Conservation (phyloP, 805 yeast genomes). For the Wickerhamomyces xylosicus region DNA sequence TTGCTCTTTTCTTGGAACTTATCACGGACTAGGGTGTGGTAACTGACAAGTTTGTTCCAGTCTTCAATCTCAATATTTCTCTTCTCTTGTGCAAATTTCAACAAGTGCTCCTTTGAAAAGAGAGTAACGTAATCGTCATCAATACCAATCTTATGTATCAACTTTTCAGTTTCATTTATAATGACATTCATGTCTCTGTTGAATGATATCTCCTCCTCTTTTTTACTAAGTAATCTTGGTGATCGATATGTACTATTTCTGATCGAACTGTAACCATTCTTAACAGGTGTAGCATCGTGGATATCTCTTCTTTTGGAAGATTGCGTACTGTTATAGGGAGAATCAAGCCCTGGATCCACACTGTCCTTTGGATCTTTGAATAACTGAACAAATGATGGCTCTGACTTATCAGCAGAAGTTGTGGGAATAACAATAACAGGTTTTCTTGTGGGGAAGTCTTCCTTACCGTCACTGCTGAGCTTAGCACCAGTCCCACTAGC, state of each 20-base stretch:
- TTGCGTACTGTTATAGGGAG: too few relatives aligned
- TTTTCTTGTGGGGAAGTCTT: too few relatives aligned
- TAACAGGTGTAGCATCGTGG: not conserved
- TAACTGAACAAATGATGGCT: not conserved
- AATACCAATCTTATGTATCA: slow-evolving; percentile 2
- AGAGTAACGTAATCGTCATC: not conserved
- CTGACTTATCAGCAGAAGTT: not conserved
- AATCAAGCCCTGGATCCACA: not conserved
- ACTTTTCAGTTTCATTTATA: slow-evolving; percentile 3
- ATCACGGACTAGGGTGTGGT: slow-evolving; percentile 1
- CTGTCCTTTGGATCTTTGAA: not conserved
- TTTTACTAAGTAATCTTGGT: slow-evolving; percentile 7
- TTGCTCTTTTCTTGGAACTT: slow-evolving; percentile 3
- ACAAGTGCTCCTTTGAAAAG: slow-evolving; percentile 1
- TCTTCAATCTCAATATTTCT: not conserved
- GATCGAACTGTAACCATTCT: not conserved
- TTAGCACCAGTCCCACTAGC: too few relatives aligned
- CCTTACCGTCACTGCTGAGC: too few relatives aligned
- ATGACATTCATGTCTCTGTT: slow-evolving; percentile 1
- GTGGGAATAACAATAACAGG: not conserved
- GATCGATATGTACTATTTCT: slow-evolving; percentile 9
- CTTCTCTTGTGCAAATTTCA: not conserved
- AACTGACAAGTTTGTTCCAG: slow-evolving; percentile 7
- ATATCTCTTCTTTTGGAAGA: not conserved
- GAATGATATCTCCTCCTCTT: not conserved